A percentile compares a stretch with the other conserved stretches of the same genome.
Conservation (phyloP, 2,329 filamentous ascomycete genomes). For the Hymenoscyphus fraxineus region DNA sequence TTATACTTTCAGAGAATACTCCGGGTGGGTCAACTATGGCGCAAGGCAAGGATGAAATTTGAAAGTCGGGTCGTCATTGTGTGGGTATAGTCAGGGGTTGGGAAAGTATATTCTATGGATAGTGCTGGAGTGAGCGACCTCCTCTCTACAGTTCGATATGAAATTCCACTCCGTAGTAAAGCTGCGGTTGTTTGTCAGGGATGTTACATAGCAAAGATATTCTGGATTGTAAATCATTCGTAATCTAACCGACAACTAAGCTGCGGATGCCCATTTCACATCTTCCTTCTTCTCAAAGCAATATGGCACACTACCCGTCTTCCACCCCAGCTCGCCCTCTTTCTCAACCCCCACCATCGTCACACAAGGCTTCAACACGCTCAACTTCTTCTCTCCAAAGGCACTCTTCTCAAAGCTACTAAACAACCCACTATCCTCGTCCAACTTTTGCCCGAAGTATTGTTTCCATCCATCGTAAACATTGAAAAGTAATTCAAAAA, state of each 20-base stretch:
- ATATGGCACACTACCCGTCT: not conserved
- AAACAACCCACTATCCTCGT: not conserved
- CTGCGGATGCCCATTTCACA: not conserved
- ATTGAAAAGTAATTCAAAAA: conserved; percentile 10
- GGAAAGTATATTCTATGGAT: too few relatives aligned
- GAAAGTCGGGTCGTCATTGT: too few relatives aligned
- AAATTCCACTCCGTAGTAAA: too few relatives aligned
- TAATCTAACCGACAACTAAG: not conserved
- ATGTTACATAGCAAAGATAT: too few relatives aligned
- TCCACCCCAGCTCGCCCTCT: not conserved
- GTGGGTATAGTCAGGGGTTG: too few relatives aligned
- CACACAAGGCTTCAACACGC: not conserved
- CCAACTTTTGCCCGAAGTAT: not conserved
- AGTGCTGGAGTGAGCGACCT: too few relatives aligned
- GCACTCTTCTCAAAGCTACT: not conserved
- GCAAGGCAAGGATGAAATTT: too few relatives aligned
- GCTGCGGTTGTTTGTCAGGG: too few relatives aligned
- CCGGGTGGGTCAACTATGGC: too few relatives aligned
- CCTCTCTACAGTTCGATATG: too few relatives aligned
- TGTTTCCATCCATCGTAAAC: conserved; percentile 10
- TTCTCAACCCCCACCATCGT: not conserved
- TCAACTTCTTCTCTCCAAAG: not conserved
- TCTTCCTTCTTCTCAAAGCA: not conserved
- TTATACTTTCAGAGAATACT: too few relatives aligned
- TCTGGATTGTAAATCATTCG: too few relatives aligned